A percentile compares a stretch with the other conserved stretches of the same genome.
These are phyloP conservation scores for Chaetoceros tenuissimus DNA, from an alignment of 108 stramenopile genomes.

Conservation along the genomic window DNA sequence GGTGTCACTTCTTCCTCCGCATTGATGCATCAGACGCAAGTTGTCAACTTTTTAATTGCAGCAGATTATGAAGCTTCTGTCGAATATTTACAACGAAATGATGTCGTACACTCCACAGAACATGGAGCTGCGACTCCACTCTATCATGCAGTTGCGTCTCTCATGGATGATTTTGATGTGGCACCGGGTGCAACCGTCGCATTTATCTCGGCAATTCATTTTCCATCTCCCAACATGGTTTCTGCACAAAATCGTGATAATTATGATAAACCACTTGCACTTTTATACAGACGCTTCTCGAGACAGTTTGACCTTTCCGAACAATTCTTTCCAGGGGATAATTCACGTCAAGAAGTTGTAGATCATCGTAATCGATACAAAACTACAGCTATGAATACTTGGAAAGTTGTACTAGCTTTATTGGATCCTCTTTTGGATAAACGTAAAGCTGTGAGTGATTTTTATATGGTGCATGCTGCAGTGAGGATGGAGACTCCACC, in stretches of 20 bases:
- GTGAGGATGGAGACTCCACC: constrained; percentile 70
- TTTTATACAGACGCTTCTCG: constrained; percentile 75
- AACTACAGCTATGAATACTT: constrained; percentile 74
- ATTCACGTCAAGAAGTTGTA: constrained; percentile 69
- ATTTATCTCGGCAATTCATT: constrained; percentile 24
- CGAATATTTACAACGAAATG: constrained; percentile 31
- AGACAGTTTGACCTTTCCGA: constrained; percentile 80
- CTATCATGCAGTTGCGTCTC: constrained; percentile 47
- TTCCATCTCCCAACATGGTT: constrained; percentile 5
- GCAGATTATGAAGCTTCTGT: constrained; percentile 21
- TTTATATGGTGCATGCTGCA: constrained; percentile 68
- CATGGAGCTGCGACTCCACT: constrained; percentile 25
- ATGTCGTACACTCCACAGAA: constrained; percentile 18
- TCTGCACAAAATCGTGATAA: constrained; percentile 27
- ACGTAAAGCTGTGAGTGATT: constrained; percentile 7
- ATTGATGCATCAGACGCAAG: constrained; percentile 10
- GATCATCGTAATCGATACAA: constrained; percentile 64
- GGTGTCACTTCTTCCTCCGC: constrained; percentile 18
- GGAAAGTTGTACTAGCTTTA: constrained; percentile 69
- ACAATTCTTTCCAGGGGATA: constrained; percentile 82
- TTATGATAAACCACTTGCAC: constrained; percentile 63
- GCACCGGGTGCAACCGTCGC: constrained; percentile 49
- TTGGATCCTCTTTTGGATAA: constrained; percentile 24
- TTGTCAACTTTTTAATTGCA: constrained; percentile 20
- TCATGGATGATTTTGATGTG: constrained; percentile 61